These are phyloP conservation scores for Fagopyrum tataricum DNA, from an alignment of 148 eudicot genomes.

Conservation along the genomic window DNA sequence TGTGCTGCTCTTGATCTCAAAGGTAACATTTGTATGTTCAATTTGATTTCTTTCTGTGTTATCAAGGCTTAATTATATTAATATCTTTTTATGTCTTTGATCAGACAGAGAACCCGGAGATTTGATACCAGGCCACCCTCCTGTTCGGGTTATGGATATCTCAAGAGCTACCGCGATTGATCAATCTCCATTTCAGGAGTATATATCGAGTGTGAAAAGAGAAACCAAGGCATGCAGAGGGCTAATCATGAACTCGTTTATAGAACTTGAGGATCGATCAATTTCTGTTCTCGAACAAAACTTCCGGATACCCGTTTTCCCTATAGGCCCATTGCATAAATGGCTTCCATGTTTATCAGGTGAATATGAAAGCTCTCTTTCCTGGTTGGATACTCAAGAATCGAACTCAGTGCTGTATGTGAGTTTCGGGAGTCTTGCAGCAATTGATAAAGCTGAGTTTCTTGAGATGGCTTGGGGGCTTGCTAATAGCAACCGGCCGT, in stretches of 20 bases:
- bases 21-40: too few species aligned
- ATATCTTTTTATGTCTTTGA: neutral
- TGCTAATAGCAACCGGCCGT: conserved; percentile 39
- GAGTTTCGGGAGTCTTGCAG: conserved; percentile 46
- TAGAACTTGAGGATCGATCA: conserved; percentile 26
- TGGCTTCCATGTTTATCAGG: conserved; percentile 16
- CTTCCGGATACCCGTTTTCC: conserved; percentile 26
- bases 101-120: neutral
- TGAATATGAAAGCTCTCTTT: conserved; percentile 13
- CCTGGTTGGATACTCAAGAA: conserved; percentile 14
- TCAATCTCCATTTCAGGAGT: conserved; percentile 12
- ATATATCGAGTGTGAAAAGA: conserved; percentile 12
- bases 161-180: conserved; percentile 15
- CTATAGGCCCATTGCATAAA: conserved; percentile 39
- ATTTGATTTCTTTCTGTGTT: too few species aligned
- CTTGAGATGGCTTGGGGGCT: conserved; percentile 41
- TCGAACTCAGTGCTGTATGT: conserved; percentile 16
- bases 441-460: conserved; percentile 23
- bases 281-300: conserved; percentile 13
- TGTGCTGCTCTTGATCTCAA: too few species aligned
- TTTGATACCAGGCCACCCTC: neutral
- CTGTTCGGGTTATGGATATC: conserved; percentile 6
- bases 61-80: too few species aligned
- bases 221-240: conserved; percentile 23
- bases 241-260: conserved; percentile 28